Evolutionary conservation across 768 basidiomycete genomes (phyloP), one percentile per base, ranked within the genome.

Genomic region (Galerina marginata): DNA sequence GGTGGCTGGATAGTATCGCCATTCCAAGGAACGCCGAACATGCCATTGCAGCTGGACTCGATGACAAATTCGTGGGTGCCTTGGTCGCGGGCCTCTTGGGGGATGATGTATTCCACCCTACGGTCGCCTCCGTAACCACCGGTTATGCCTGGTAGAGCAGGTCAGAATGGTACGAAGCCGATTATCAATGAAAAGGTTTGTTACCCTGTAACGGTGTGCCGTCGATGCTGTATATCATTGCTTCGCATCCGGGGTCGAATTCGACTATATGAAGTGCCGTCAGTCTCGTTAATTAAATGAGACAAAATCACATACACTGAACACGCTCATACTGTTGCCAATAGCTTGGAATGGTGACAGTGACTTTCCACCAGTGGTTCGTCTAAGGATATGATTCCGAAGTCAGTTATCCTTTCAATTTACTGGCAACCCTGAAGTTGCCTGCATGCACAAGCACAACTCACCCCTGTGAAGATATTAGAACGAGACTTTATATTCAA

Each of bases 361-460:
- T 83, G 42, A 99, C 88, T 67, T 94, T 94, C 87, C 90, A 96
- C 96, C 96, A 99, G 73, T 99, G 96, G 66, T 97, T 97, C 14
- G 92, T 91, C 93, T 92, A 58, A 61, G 36, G 3, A 23, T 9
- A 52, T 39, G 20, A 20, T 2, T 20, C 20, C 10, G 59, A 15
- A 60, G 47, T 16, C 33, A 56, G 29, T 33, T 38, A 20, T 38
- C 10, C 11, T 4, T 2, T 9, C 20, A 25, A 25, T 15, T 23
- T 20, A 20, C 14, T 39, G 39, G 23, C 23, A 14, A 45, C 16
- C 16, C 33, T 43, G 23, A 46, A 42, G 53, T 20, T 44, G 23
- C 23, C 12, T 62, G 53, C 25, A 44, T 14, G 29, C 43, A 43
- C 58, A 29, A 46, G 40, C 43, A n/a, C 6, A 20, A 62, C 61